phyloP scores from a whole-genome alignment of 2,329 filamentous ascomycete species.

The Trichoderma polysporum region DNA sequence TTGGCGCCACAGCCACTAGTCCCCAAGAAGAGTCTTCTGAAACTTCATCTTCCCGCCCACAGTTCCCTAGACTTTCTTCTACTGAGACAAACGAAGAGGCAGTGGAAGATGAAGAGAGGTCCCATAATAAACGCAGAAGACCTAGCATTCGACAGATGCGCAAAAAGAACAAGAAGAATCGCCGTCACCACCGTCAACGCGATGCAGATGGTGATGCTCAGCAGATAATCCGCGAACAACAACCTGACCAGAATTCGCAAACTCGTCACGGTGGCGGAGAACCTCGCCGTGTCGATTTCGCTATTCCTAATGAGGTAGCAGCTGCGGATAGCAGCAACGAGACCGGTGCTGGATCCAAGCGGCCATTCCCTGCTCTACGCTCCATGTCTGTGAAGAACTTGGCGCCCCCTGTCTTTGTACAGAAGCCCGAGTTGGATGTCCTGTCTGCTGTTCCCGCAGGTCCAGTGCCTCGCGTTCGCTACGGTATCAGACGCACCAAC shows the following conservation, averaged over 20 bases:
- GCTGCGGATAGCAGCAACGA: constrained; percentile 32
- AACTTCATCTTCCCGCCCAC: constrained; percentile 39
- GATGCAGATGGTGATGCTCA: constrained; percentile 28
- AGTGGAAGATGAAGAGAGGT: constrained; percentile 44
- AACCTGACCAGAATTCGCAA: constrained; percentile 14
- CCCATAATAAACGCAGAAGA: constrained; percentile 35
- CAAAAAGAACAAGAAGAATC: constrained; percentile 48
- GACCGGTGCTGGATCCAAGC: constrained; percentile 29
- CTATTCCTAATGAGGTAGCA: constrained; percentile 34
- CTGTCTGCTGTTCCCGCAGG: constrained; percentile 38
- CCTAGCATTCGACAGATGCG: constrained; percentile 40
- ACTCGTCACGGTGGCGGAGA: constrained; percentile 36
- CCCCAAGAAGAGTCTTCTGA: constrained; percentile 42
- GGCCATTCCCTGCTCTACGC: constrained; percentile 48
- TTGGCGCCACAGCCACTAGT: constrained; percentile 38
- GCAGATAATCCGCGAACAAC: constrained; percentile 35
- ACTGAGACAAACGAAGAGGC: constrained; percentile 45
- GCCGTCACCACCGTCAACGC: constrained; percentile 36
- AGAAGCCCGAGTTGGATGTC: constrained; percentile 37
- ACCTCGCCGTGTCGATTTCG: constrained; percentile 60
- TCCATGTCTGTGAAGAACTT: constrained; percentile 66
- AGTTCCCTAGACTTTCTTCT: constrained; percentile 39
- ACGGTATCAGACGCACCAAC: constrained; percentile 70
- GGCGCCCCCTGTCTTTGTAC: constrained; percentile 68
- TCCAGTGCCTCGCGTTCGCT: constrained; percentile 56